These are phyloP conservation scores for Ascochyta pisi DNA, from an alignment of 2,329 filamentous ascomycete species.

Conservation along the genomic window DNA sequence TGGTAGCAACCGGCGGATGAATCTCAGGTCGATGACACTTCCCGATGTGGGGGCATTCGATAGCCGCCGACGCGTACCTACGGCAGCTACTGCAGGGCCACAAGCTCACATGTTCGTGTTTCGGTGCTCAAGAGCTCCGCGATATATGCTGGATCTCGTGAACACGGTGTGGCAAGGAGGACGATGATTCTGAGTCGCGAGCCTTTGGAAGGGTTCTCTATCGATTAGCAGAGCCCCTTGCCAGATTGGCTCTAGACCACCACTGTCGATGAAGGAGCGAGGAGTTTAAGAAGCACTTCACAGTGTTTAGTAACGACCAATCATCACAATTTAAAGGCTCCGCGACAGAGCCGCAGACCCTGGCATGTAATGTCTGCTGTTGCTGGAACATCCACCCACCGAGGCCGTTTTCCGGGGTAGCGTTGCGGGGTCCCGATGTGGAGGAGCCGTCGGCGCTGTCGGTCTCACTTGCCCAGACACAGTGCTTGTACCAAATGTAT, in stretches of 20 bases:
- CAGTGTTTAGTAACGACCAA: not conserved
- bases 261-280: too few species aligned
- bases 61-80: conserved; percentile 4
- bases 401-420: not conserved
- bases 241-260: too few species aligned
- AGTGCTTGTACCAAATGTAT: not conserved
- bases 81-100: conserved; percentile 4
- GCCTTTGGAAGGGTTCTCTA: too few species aligned
- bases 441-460: not conserved
- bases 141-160: not conserved
- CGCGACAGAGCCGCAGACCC: not conserved
- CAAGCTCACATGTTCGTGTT: not conserved
- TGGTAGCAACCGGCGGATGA: not conserved
- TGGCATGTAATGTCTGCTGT: not conserved
- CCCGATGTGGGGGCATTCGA: conserved; percentile 10
- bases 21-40: not conserved
- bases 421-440: conserved; percentile 7
- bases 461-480: not conserved
- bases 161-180: too few species aligned
- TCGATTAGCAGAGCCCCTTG: too few species aligned
- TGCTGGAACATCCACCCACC: not conserved
- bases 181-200: too few species aligned
- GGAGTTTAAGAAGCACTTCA: too few species aligned
- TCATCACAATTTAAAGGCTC: not conserved
- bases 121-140: not conserved